Evolutionary conservation across 345 rosid genomes (phyloP).

Genomic region (Brassica cretica): DNA sequence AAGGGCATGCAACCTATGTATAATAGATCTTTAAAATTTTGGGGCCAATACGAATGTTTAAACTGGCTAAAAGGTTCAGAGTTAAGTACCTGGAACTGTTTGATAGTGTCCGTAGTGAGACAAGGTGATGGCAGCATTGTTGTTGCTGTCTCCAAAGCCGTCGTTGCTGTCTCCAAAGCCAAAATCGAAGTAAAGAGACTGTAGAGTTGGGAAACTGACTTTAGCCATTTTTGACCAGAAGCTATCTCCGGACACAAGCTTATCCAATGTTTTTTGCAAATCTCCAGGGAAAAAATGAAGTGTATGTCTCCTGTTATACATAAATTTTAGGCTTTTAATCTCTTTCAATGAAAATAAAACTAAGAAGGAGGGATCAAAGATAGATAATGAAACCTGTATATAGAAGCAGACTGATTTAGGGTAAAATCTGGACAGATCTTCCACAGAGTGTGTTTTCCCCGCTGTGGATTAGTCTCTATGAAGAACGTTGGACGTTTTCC

Average conservation of each 20-base stretch:
- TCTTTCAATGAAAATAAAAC: neutral
- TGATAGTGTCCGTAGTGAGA: neutral
- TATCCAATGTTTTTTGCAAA: constrained; percentile 51
- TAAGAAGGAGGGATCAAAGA: neutral
- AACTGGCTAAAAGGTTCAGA: neutral
- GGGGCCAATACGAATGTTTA: neutral
- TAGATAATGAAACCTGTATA: constrained; percentile 41
- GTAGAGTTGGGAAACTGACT: constrained; percentile 41
- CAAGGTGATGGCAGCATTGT: neutral
- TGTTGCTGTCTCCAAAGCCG: neutral
- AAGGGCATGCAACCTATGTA: neutral
- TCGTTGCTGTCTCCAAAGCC: neutral
- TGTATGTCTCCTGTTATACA: constrained; percentile 53
- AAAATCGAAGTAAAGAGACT: constrained; percentile 34
- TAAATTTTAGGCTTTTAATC: neutral
- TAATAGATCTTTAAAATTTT: too few relatives aligned
- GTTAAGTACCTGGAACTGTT: constrained; percentile 8
- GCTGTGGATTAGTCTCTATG: constrained; percentile 46
- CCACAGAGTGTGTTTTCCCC: constrained; percentile 58
- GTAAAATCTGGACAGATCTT: constrained; percentile 47
- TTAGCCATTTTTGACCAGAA: constrained; percentile 36
- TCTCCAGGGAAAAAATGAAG: constrained; percentile 49
- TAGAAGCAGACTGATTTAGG: constrained; percentile 37
- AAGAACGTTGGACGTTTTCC: constrained; percentile 40
- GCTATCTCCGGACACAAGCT: constrained; percentile 44